Conservation (phyloP, 108 stramenopile genomes). For the Pseudonitzschia multiseries region DNA sequence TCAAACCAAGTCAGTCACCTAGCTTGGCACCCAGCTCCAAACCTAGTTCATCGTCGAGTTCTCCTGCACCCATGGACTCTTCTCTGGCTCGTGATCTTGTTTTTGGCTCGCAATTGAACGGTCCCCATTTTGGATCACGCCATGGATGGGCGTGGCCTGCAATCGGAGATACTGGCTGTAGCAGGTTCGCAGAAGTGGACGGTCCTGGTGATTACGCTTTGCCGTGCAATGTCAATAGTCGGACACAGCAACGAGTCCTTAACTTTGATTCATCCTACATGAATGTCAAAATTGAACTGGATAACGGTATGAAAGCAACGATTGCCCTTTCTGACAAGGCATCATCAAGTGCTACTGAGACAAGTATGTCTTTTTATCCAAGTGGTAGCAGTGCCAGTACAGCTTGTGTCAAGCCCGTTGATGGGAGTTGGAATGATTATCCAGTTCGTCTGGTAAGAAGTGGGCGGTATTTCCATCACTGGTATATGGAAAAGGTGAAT, state of each 20-base stretch:
- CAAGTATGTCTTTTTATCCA: conserved; percentile 2
- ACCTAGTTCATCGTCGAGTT: too few relatives aligned
- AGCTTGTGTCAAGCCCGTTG: neutral
- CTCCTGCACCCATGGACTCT: neutral
- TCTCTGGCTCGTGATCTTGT: neutral
- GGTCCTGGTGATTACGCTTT: neutral
- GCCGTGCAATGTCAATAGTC: neutral
- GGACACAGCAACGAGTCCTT: neutral
- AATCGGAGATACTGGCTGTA: neutral
- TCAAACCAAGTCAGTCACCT: too few relatives aligned
- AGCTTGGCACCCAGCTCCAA: too few relatives aligned
- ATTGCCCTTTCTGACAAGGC: conserved; percentile 1
- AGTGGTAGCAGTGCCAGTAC: neutral
- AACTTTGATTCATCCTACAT: conserved; percentile 4
- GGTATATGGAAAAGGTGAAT: conserved; percentile 3
- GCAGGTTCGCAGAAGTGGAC: neutral
- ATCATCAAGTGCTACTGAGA: neutral
- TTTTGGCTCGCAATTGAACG: neutral
- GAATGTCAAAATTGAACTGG: neutral
- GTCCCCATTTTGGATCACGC: conserved; percentile 3
- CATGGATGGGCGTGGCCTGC: conserved; percentile 6
- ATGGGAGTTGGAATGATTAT: neutral
- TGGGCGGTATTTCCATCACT: conserved; percentile 14
- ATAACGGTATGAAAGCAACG: neutral
- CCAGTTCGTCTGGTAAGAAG: conserved; percentile 1